Evolutionary conservation across 139 green algal genomes (phyloP), one percentile per base, ranked within the genome.

Genomic region (Klebsormidium nitens): DNA sequence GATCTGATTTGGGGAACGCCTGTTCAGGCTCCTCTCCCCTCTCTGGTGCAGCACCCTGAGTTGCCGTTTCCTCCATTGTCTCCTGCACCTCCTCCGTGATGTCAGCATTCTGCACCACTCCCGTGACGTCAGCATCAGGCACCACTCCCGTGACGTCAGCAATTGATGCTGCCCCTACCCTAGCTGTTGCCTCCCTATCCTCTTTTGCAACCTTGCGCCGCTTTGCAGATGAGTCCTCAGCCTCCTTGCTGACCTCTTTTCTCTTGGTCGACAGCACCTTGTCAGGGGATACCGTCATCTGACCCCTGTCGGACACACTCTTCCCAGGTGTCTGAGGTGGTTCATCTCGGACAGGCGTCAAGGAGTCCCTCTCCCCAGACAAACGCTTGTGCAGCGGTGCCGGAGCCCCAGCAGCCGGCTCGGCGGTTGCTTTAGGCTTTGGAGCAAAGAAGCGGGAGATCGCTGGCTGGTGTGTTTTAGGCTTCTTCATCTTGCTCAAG

Each of bases 381-480:
- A 5, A 59, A 23, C 19, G 49, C 8, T 19, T 59, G 4, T 23
- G 19, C 23, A 4, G 8, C 14, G 31, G 49, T 8, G 31, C 23
- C 19, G 28, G 49, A 59, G 19, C 6, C 49, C 11, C 42, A 50
- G 42, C 42, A 50, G 42, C 11, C 14, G 42, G 42, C 42, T 50
- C 14, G 42, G 11, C 14, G 42, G 42, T 8, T 61, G 52, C 2
- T 19, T 14, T 31, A 14, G 59, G 19, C 59, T 65, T 65, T 28
- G 32, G 34, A 17, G 34, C 35, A 31, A 65, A 65, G 59, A 65
- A 65, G 1, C 59, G 59, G 29, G 59, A 65, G 34, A 65, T 26
- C 36, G 59, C 48, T 1, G 59, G 26, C 28, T 65, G 57, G 6
- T 64, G 59, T 3, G 23, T 28, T 36, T 65, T 65, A n/a, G n/a